Evolutionary conservation across 176 grass and related monocot species (phyloP).

Genomic region (Ensete glaucum): DNA sequence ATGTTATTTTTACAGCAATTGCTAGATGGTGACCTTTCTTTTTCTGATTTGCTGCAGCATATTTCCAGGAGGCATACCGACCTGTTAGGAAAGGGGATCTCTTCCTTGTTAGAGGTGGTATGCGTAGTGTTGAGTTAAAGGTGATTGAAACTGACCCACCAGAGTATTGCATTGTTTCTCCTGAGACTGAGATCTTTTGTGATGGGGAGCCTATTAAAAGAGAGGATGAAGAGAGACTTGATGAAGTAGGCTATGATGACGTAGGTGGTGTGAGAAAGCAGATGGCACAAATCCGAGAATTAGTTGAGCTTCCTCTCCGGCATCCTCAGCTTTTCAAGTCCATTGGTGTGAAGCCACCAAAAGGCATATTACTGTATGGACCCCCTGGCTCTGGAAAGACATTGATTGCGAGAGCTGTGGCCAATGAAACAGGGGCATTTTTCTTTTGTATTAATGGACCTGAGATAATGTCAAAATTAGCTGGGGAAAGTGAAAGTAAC

Average conservation of each 20-base stretch:
- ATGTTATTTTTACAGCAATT: too few relatives aligned
- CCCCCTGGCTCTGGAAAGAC: conserved; percentile 9
- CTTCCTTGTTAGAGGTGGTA: conserved; percentile 9
- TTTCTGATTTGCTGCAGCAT: background rate
- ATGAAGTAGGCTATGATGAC: conserved; percentile 12
- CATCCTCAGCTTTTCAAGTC: conserved; percentile 12
- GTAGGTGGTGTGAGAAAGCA: conserved; percentile 9
- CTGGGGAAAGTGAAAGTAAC: conserved; percentile 11
- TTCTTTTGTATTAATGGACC: conserved; percentile 10
- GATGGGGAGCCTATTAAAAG: conserved; percentile 7
- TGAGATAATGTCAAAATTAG: conserved; percentile 10
- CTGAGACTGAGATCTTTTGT: conserved; percentile 8
- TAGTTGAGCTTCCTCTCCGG: conserved; percentile 9
- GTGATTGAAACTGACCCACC: conserved; percentile 5
- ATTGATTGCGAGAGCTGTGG: conserved; percentile 2
- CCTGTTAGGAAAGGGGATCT: conserved; percentile 11
- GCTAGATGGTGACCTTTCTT: background rate
- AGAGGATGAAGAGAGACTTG: conserved; percentile 5
- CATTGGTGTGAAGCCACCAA: conserved; percentile 8
- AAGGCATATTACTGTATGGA: conserved; percentile 6
- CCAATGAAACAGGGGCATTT: conserved; percentile 11
- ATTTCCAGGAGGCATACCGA: conserved; percentile 7
- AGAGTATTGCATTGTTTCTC: conserved; percentile 6
- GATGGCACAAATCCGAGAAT: conserved; percentile 6
- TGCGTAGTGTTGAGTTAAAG: conserved; percentile 8